These are phyloP conservation scores for Auriscalpium orientale DNA, from an alignment of 768 basidiomycete species.

Conservation along the genomic window DNA sequence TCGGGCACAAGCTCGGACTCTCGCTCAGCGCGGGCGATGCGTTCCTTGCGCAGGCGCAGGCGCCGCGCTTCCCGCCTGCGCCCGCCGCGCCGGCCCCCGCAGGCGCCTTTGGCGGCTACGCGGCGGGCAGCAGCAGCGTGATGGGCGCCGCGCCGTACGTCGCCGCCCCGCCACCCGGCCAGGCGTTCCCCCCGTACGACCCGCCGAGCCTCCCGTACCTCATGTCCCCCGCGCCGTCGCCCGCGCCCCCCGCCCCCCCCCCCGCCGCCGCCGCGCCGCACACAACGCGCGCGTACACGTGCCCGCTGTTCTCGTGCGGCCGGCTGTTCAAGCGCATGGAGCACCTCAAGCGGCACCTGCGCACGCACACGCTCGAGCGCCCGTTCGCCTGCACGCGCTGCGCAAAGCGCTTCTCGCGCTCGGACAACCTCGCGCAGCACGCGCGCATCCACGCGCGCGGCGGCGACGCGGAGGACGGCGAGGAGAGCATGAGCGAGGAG, in stretches of 20 bases:
- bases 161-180: not conserved
- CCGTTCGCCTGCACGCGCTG: slow-evolving; percentile 74
- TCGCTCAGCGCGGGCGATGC: slow-evolving; percentile 11
- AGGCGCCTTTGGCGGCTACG: no score
- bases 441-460: slow-evolving; percentile 65
- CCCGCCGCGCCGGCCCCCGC: not conserved
- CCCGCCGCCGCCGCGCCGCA: slow-evolving; percentile 11
- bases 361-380: slow-evolving; percentile 85
- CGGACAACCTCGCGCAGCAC: slow-evolving; percentile 87
- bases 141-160: not conserved
- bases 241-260: slow-evolving; percentile 15
- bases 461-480: slow-evolving; percentile 21
- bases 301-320: slow-evolving; percentile 79
- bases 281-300: slow-evolving; percentile 59
- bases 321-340: slow-evolving; percentile 88
- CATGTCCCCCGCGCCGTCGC: slow-evolving; percentile 12
- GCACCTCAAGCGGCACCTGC: slow-evolving; percentile 79
- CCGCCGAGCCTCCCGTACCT: slow-evolving; percentile 1
- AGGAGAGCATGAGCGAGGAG: slow-evolving; percentile 27
- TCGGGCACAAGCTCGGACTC: slow-evolving; percentile 13
- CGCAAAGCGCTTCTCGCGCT: slow-evolving; percentile 76
- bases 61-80: not conserved
- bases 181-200: slow-evolving; percentile 11
- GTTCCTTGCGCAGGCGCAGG: slow-evolving; percentile 15
- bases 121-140: no score